These are phyloP conservation scores for Verticillium alfalfae DNA, from an alignment of 2,329 filamentous ascomycete genomes.

Conservation along the genomic window DNA sequence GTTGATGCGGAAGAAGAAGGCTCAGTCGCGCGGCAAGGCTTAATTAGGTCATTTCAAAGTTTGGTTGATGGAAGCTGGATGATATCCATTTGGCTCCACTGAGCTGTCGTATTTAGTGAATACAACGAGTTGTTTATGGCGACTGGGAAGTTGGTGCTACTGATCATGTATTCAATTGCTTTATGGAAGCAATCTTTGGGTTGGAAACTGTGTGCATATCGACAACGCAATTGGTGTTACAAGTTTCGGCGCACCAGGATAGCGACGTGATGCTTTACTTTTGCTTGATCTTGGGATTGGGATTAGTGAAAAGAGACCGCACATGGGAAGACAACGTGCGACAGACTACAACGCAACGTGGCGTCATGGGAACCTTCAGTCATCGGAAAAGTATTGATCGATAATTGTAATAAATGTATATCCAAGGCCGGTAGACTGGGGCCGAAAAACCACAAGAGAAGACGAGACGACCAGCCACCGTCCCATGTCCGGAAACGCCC, in stretches of 20 bases:
- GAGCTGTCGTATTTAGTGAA: background rate
- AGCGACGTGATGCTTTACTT: too few species aligned
- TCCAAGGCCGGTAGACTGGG: background rate
- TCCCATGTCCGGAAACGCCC: conserved; percentile 9
- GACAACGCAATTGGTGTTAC: too few species aligned
- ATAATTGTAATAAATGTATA: background rate
- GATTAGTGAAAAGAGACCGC: too few species aligned
- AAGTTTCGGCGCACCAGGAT: too few species aligned
- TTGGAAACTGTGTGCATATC: too few species aligned
- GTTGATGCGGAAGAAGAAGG: conserved; percentile 68
- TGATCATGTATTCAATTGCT: too few species aligned
- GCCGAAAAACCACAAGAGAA: background rate
- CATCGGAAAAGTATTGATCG: background rate
- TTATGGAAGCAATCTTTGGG: too few species aligned
- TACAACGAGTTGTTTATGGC: background rate
- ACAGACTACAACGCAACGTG: too few species aligned
- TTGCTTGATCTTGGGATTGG: too few species aligned
- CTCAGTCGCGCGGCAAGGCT: conserved; percentile 24
- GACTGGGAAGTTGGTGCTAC: background rate
- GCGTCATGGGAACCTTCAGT: too few species aligned
- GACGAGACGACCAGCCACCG: background rate
- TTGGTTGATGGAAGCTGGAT: background rate
- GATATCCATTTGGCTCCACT: background rate
- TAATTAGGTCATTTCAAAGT: background rate
- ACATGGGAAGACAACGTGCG: too few species aligned